Evolutionary conservation across 345 rosid species (phyloP).

Genomic region (Salix brachista): DNA sequence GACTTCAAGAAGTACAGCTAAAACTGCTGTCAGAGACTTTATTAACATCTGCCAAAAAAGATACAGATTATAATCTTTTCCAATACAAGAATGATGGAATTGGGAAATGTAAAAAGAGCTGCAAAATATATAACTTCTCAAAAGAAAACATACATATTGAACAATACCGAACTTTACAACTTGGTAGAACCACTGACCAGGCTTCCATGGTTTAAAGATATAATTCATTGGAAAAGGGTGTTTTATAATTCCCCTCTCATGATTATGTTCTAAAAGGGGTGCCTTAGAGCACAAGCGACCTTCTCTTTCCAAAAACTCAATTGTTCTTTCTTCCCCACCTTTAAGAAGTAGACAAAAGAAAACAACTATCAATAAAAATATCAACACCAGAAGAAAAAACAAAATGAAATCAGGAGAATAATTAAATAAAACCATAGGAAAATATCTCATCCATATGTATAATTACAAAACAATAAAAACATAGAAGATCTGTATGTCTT

Average conservation of each 20-base stretch:
- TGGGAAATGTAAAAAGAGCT: not conserved
- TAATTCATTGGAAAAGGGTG: slow-evolving; percentile 92
- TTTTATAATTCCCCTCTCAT: slow-evolving; percentile 57
- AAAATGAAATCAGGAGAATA: not conserved
- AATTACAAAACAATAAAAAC: not conserved
- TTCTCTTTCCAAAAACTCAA: slow-evolving; percentile 87
- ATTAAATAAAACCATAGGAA: not conserved
- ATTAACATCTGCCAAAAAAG: slow-evolving; percentile 77
- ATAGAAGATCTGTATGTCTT: not conserved
- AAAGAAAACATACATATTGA: slow-evolving; percentile 79
- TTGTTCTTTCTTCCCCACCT: slow-evolving; percentile 93
- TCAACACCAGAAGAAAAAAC: not conserved
- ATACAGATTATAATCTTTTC: slow-evolving; percentile 6
- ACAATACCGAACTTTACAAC: slow-evolving; percentile 96
- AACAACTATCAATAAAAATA: slow-evolving; percentile 4
- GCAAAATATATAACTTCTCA: slow-evolving; percentile 14
- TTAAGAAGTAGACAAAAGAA: slow-evolving; percentile 9
- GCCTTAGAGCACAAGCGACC: slow-evolving; percentile 59
- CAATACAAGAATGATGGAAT: slow-evolving; percentile 13
- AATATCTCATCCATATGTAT: not conserved
- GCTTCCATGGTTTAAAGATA: slow-evolving; percentile 82
- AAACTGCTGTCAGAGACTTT: slow-evolving; percentile 70
- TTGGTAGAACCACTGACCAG: slow-evolving; percentile 91
- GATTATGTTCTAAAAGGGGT: slow-evolving; percentile 57
- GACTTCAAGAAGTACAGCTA: slow-evolving; percentile 89